Base-by-base conservation (phyloP, 2,329 filamentous ascomycete species). In the Fusarium fracticaudum region DNA sequence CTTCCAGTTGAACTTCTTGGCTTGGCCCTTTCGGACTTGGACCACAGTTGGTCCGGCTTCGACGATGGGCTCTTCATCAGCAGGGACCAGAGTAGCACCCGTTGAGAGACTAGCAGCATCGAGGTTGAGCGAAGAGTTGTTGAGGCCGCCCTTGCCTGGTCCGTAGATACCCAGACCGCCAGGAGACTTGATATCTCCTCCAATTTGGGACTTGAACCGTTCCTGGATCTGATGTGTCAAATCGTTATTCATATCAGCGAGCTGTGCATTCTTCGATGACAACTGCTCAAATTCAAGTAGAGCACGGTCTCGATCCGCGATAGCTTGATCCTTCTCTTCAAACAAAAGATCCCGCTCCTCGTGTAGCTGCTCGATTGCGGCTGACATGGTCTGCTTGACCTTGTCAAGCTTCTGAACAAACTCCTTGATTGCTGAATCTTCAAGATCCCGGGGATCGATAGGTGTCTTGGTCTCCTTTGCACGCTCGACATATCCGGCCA, bases 1-100 rank as follows among this genome's bases (percentile, higher is more conserved):
- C 88, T 98, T 98, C 95, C 96, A 98, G 85, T 98, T 98, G 85
- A 98, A 98, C 82, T 98, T 98, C 86, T 95, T 97, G 61, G 93
- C 91, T 80, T 98, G 95, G 37, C 93, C 95, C 85, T 98, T 98
- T 78, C 95, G 91, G 72, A 98, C 97, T 78, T 96, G 97, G 69
- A 98, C 93, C 40, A 98, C 93, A 69, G 97, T 96, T n/a, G 96
- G 95, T 5, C 94, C 93, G 35, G 91, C 87, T 72, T 91, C 89
- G n/a, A 91, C 82, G 64, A 90, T 87, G 1, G 87, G 87, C 45
- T 96, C 94, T 51, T 93, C 92, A 24, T 91, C 90, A 15, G 88
- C 86, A 29, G 88, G 86, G 59, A 92, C 86, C 76, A 91, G 81
- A 1, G 91, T 91, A 7, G 89, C 84, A 14, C 86, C 86, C 3